Percentiles rank a stretch among this genome's conserved stretches.
phyloP scores from a whole-genome alignment of 192 early-diverging fungal species.

The Backusella mclennaniae region DNA sequence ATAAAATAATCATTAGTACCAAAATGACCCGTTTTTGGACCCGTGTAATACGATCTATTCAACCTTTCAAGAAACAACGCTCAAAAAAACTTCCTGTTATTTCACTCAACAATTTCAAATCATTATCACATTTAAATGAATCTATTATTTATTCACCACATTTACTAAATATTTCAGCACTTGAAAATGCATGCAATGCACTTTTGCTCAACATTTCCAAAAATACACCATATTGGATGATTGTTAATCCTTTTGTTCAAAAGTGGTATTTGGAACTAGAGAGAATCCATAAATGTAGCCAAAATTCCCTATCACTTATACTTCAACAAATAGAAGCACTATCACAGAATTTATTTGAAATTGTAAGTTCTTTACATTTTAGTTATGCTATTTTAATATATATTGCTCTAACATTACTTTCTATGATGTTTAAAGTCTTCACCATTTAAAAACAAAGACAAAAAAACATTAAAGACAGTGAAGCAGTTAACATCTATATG shows the following conservation, averaged over 20 bases:
- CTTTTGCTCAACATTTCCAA: not conserved
- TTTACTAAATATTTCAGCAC: not conserved
- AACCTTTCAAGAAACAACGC: not conserved
- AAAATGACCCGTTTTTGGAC: not conserved
- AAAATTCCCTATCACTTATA: not conserved
- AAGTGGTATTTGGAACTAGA: conserved; percentile 5
- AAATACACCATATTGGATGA: conserved; percentile 4
- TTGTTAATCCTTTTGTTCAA: conserved; percentile 9
- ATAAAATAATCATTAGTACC: not conserved
- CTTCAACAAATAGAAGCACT: not conserved
- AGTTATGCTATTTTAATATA: not conserved
- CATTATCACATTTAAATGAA: conserved; percentile 4
- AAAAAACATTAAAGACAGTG: not conserved
- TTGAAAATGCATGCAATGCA: not conserved
- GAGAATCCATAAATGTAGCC: not conserved
- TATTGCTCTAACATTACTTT: not conserved
- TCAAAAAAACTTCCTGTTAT: not conserved
- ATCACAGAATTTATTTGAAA: not conserved
- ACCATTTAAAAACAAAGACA: conserved; percentile 6
- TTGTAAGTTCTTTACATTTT: not conserved
- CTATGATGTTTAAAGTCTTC: not conserved
- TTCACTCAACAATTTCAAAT: not conserved
- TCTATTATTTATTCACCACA: conserved; percentile 5
- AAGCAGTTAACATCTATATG: not conserved
- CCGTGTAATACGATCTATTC: not conserved